These are phyloP conservation scores for Populus trichocarpa DNA, from an alignment of 441 rosid species.

Conservation along the genomic window DNA sequence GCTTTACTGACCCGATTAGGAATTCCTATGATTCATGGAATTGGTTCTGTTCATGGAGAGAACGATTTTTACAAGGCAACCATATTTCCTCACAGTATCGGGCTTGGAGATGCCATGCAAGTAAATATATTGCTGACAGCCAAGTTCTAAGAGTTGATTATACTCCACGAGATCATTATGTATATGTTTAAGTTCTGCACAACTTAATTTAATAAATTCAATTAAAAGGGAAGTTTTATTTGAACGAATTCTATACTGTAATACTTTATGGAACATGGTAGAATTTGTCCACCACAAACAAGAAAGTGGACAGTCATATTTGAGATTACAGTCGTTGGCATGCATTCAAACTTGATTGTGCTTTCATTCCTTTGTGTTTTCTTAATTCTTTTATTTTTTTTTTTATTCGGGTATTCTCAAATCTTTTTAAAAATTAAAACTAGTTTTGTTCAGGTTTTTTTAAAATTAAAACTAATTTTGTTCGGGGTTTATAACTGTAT, in stretches of 20 bases:
- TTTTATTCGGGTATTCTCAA: rapidly evolving
- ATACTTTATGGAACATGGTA: no score
- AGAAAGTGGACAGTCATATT: background rate
- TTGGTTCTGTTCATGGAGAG: slow-evolving; percentile 84
- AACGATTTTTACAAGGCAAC: slow-evolving; percentile 70
- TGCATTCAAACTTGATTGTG: background rate
- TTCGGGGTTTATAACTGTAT: no score
- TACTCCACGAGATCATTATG: background rate
- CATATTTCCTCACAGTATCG: slow-evolving; percentile 73
- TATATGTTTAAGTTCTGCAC: no score
- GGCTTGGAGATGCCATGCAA: slow-evolving; percentile 79
- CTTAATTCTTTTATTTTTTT: no score
- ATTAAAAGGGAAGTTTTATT: no score
- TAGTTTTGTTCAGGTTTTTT: no score
- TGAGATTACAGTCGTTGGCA: background rate
- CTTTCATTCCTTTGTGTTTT: background rate
- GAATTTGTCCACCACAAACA: background rate
- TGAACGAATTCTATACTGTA: no score
- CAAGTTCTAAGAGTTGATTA: background rate
- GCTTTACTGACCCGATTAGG: slow-evolving; percentile 70
- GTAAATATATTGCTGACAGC: background rate
- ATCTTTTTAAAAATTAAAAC: no score
- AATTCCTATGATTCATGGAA: slow-evolving; percentile 75
- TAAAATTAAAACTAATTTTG: no score
- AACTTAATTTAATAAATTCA: no score